A percentile compares a stretch with the other conserved stretches of the same genome.
Evolutionary conservation across 768 basidiomycete species (phyloP).

Genomic region (Hygrophoropsis aurantiaca): DNA sequence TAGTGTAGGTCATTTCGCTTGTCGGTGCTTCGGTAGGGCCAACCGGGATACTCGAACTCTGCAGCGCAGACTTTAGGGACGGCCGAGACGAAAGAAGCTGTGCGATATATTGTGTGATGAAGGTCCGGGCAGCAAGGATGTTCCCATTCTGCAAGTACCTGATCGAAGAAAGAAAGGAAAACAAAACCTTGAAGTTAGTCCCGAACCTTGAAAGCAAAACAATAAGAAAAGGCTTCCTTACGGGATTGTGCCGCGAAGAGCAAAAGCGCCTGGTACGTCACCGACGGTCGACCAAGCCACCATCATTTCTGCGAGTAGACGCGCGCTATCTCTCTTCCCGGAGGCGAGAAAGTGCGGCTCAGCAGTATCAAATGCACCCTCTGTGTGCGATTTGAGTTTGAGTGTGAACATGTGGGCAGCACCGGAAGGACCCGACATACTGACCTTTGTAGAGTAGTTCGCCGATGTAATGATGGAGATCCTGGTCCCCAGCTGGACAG

Average conservation of each 20-base stretch:
- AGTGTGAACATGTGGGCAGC: background rate
- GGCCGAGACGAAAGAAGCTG: conserved; percentile 53
- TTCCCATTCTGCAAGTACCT: conserved; percentile 85
- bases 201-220: conserved; percentile 1
- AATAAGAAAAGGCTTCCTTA: conserved; percentile 29
- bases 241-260: conserved; percentile 85
- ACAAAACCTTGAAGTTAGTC: conserved; percentile 4
- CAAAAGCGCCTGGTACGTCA: conserved; percentile 66
- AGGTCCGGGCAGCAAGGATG: conserved; percentile 91
- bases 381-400: conserved; percentile 38
- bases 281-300: conserved; percentile 70
- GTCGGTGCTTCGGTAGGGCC: conserved; percentile 38
- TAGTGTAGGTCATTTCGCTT: conserved; percentile 74
- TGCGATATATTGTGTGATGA: conserved; percentile 78
- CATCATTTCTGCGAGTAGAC: conserved; percentile 83
- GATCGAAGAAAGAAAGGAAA: too few species aligned
- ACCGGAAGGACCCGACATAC: background rate
- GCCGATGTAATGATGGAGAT: conserved; percentile 87
- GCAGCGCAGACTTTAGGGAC: conserved; percentile 39
- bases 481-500: conserved; percentile 87
- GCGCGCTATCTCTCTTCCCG: conserved; percentile 87
- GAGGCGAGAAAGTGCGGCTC: conserved; percentile 84
- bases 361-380: conserved; percentile 71
- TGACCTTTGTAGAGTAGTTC: conserved; percentile 84
- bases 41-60: conserved; percentile 45